A percentile compares a stretch with the other conserved stretches of the same genome.
Evolutionary conservation across 2,329 filamentous ascomycete species (phyloP).

Genomic region (Claviceps sp.): DNA sequence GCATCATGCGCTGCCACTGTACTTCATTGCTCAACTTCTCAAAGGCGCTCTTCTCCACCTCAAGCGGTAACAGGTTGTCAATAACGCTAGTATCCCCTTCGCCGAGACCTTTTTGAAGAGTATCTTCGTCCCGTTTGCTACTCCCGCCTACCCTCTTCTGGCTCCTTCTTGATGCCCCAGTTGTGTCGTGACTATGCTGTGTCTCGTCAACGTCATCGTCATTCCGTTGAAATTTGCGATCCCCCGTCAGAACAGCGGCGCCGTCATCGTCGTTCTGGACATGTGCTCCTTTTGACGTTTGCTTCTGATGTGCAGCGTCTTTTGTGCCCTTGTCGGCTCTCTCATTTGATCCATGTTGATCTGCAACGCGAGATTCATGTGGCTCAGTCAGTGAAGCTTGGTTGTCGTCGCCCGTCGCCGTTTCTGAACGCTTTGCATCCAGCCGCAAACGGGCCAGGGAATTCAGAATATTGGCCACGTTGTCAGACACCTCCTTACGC

Average conservation of each 20-base stretch:
- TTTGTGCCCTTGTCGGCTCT: neutral
- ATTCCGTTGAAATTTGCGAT: neutral
- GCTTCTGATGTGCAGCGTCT: neutral
- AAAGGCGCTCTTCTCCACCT: constrained; percentile 49
- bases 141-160: neutral
- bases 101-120: constrained; percentile 45
- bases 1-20: constrained; percentile 82
- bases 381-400: constrained; percentile 6
- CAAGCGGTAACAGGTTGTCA: constrained; percentile 50
- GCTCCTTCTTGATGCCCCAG: neutral
- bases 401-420: constrained; percentile 4
- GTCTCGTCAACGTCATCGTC: neutral
- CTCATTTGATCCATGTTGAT: constrained; percentile 8
- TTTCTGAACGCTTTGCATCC: constrained; percentile 13
- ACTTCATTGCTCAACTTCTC: constrained; percentile 60
- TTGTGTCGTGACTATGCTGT: neutral
- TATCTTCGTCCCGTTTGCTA: neutral
- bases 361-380: constrained; percentile 4
- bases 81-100: constrained; percentile 72
- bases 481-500: neutral
- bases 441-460: constrained; percentile 20
- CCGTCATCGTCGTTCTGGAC: neutral
- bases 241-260: neutral
- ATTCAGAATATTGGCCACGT: constrained; percentile 17
- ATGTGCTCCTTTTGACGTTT: neutral